Evolutionary conservation across 306 rosid genomes (phyloP), one percentile per base, ranked within the genome.

Genomic region (Vigna trinervia): DNA sequence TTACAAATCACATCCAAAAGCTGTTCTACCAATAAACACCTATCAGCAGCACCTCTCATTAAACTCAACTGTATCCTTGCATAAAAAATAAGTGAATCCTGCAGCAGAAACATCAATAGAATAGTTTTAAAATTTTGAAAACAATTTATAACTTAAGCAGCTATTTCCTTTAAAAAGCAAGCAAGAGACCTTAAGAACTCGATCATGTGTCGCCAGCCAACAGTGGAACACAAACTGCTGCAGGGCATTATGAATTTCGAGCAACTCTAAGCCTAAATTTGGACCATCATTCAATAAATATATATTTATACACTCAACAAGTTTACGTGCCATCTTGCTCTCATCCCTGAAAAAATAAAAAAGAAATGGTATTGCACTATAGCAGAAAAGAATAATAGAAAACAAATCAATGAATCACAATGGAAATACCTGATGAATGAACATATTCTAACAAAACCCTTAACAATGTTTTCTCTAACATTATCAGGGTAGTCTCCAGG

Each of bases 261-360:
- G 57, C 80, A 85, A 82, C 69, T 75, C 85, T 76, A 62, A 68
- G 39, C 89, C 95, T 84, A 94, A 81, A 85, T 94, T 94, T 36
- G 97, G 97, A 51, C 98, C 97, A 85, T 94, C 97, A 86, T 90
- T 92, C 78, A 89, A 85, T 87, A 94, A 84, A 83, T 84, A 90
- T 63, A 87, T 82, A 84, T 94, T 94, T 45, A 92, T 82, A 72
- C 98, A 94, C 82, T 94, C 98, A 80, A 94, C 70, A 78, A 94
- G 88, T 83, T 92, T 94, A 71, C 95, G 98, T 39, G 97, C 83
- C 66, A 89, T 74, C 87, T 90, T 94, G 46, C 96, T 92, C 79
- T 94, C 97, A 8, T 92, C 97, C 89, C 98, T 94, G 83, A 76
- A 73, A 60, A 60, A 83, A 74, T 68, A 61, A 69, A 72, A 19